Base-by-base conservation (phyloP, 1,284 basidiomycete species). In the Porodaedalea pini region DNA sequence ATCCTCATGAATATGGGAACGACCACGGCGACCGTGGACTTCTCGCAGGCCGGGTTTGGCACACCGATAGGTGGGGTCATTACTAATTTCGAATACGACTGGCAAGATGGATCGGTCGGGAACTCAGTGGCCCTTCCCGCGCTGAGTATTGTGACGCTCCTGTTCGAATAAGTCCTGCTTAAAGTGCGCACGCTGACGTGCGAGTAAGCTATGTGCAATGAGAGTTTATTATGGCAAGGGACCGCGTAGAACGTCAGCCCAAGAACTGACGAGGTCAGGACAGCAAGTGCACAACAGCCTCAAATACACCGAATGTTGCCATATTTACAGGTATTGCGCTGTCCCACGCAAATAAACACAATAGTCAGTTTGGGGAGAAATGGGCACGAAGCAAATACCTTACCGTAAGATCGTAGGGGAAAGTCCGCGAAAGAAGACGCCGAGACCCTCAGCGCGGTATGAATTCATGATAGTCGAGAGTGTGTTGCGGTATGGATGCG, bases 381-480 rank as follows among this genome's bases (percentile, higher is more conserved):
- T 23, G 15, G 39, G 23, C 51, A 27, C 17, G 13, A 45, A 23
- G n/a, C n/a, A n/a, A 15, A 21, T 25, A 17, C 74, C 84, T 61
- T 62, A 88, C 86, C 92, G 77, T 48, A 94, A 80, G 5, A 94
- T 68, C 1, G 92, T 93, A 2, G 92, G 90, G 5, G 82, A 75
- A 37, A 94, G 70, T 0, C 92, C 92, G 2, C 80, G 76, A 64
- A 85, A 89, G 69, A 93, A 91, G 4, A 90, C 87, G 4, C 73
- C 65, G 19, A 76, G 62, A 0, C 91, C 91, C 65, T 90, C 86
- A 4, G 75, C 68, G 13, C 79, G 78, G 62, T 89, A 86, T 0
- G 87, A 86, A 57, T 86, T 65, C 0, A 75, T 65, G 51, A 82
- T 79, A 0, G 85, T 85, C 43, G 82, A 82, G 62, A 73, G 65